A percentile compares a stretch with the other conserved stretches of the same genome.
phyloP scores from a whole-genome alignment of 768 basidiomycete genomes.

The Leccinum longicurvipes region DNA sequence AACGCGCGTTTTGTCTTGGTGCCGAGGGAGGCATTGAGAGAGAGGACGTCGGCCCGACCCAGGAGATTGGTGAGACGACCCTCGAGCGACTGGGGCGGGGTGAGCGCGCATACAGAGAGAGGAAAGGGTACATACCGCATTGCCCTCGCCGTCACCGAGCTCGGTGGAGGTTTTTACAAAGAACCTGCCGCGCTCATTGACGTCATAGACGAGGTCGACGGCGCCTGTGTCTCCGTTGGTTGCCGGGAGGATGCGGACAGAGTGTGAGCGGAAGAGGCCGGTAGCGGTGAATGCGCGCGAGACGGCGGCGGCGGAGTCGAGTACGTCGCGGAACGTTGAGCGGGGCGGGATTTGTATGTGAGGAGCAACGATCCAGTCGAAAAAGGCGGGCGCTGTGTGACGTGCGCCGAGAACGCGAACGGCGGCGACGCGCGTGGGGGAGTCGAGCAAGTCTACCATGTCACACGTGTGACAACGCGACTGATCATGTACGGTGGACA shows the following conservation, averaged over 20 bases:
- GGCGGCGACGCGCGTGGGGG: slow-evolving; percentile 65
- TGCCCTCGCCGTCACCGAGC: slow-evolving; percentile 90
- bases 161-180: slow-evolving; percentile 85
- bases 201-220: slow-evolving; percentile 77
- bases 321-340: slow-evolving; percentile 55
- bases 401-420: slow-evolving; percentile 79
- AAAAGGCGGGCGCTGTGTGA: slow-evolving; percentile 73
- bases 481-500: slow-evolving; percentile 60
- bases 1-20: slow-evolving; percentile 86
- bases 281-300: slow-evolving; percentile 64
- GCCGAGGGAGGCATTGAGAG: slow-evolving; percentile 78
- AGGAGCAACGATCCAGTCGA: slow-evolving; percentile 74
- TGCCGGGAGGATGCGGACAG: slow-evolving; percentile 59
- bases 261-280: slow-evolving; percentile 71
- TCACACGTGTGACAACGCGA: slow-evolving; percentile 6
- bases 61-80: slow-evolving; percentile 84
- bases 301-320: slow-evolving; percentile 68
- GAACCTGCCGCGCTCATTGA: slow-evolving; percentile 72
- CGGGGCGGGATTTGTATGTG: slow-evolving; percentile 35
- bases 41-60: slow-evolving; percentile 86
- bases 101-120: neutral
- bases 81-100: slow-evolving; percentile 57
- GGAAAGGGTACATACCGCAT: slow-evolving; percentile 58
- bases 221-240: slow-evolving; percentile 54
- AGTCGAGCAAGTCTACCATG: slow-evolving; percentile 40